Conservation (phyloP, 495 filamentous ascomycete genomes). For the Clavariopsis aquatica region DNA sequence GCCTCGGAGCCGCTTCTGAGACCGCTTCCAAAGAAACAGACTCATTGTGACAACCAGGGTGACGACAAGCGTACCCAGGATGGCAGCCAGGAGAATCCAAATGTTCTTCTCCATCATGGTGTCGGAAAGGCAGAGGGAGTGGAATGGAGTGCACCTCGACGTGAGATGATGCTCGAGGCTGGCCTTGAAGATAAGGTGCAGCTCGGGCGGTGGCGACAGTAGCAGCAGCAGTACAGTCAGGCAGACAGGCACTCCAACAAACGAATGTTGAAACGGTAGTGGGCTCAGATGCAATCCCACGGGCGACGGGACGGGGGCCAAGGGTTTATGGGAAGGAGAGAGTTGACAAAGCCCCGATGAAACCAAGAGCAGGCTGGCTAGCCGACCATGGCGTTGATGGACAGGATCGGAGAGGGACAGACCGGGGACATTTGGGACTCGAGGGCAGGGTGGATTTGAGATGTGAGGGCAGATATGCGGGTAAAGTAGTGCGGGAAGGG, state of each 20-base stretch:
- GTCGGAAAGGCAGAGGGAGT: not conserved
- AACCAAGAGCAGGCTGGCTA: conserved; percentile 7
- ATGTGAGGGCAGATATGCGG: not conserved
- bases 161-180: conserved; percentile 7
- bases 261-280: conserved; percentile 2
- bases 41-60: conserved; percentile 15
- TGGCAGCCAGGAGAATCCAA: conserved; percentile 35
- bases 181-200: conserved; percentile 5
- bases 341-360: conserved; percentile 15
- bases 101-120: conserved; percentile 27
- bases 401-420: not conserved
- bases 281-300: not conserved
- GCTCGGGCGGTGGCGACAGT: not conserved
- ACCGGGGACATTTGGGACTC: not conserved
- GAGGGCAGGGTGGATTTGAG: conserved; percentile 10
- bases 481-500: conserved; percentile 25
- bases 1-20: conserved; percentile 32
- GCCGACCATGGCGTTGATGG: conserved; percentile 5
- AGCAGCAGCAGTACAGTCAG: not conserved
- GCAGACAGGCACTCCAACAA: not conserved
- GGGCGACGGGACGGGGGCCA: not conserved
- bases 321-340: conserved; percentile 1
- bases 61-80: conserved; percentile 30
- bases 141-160: not conserved
- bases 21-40: conserved; percentile 34